Evolutionary conservation across 2,329 filamentous ascomycete genomes (phyloP).

Genomic region (Clathrospora elynae): DNA sequence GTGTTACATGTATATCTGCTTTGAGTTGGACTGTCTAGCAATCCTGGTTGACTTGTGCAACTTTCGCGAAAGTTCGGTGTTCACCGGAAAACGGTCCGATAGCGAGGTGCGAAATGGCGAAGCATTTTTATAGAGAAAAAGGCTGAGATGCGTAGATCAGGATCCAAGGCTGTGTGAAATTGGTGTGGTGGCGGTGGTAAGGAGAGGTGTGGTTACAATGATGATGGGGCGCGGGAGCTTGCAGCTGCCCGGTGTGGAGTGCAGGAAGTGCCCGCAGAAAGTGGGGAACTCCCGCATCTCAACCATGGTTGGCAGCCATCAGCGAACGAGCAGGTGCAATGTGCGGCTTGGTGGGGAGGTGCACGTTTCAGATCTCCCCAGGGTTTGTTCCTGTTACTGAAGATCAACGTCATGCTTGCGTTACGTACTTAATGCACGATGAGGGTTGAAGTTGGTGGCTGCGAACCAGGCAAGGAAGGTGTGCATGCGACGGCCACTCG

Average conservation of each 20-base stretch:
- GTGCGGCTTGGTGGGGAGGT: neutral
- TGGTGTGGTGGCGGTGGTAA: too few relatives aligned
- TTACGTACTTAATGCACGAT: neutral
- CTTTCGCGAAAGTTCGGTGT: too few relatives aligned
- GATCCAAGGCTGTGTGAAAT: too few relatives aligned
- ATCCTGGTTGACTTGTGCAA: too few relatives aligned
- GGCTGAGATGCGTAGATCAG: too few relatives aligned
- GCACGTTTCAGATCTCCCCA: neutral
- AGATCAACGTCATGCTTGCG: neutral
- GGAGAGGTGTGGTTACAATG: neutral
- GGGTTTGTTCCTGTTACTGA: neutral
- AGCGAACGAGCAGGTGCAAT: neutral
- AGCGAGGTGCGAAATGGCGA: too few relatives aligned
- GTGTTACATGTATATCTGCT: too few relatives aligned
- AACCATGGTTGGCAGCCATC: neutral
- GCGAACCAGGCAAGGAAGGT: slow-evolving; percentile 1
- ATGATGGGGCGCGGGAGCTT: neutral
- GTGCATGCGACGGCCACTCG: slow-evolving; percentile 7
- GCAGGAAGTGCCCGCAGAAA: neutral
- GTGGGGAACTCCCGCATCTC: neutral
- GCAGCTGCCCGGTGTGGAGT: neutral
- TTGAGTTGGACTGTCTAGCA: too few relatives aligned
- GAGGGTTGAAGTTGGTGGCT: neutral
- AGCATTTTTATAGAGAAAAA: too few relatives aligned
- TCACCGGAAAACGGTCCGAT: too few relatives aligned